A percentile compares a stretch with the other conserved stretches of the same genome.
Conservation (phyloP, 768 basidiomycete species). For the Mycena galopus region DNA sequence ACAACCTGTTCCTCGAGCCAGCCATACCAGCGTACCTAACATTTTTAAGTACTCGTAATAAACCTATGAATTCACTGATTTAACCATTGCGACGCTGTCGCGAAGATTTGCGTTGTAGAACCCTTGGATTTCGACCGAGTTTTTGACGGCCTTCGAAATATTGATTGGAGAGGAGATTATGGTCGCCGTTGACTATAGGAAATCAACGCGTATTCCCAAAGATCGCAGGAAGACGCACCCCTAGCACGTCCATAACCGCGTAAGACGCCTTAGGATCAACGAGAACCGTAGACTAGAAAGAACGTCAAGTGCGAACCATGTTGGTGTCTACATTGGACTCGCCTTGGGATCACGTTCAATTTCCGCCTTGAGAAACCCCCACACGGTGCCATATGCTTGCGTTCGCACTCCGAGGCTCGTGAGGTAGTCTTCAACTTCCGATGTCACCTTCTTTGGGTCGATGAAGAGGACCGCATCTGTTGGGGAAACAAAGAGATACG, state of each 20-base stretch:
- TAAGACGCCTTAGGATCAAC: conserved; percentile 71
- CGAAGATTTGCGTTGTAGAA: conserved; percentile 77
- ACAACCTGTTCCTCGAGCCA: conserved; percentile 37
- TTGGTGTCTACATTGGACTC: not conserved
- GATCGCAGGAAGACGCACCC: conserved; percentile 3
- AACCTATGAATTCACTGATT: not conserved
- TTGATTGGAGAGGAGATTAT: conserved; percentile 63
- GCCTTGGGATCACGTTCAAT: conserved; percentile 68
- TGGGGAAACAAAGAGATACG: conserved; percentile 70
- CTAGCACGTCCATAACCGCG: conserved; percentile 65
- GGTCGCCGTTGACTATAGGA: conserved; percentile 57
- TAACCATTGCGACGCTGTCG: conserved; percentile 73
- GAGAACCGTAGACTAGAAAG: conserved; percentile 55
- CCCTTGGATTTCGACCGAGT: conserved; percentile 71
- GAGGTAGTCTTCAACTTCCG: conserved; percentile 51
- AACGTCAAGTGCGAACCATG: not conserved
- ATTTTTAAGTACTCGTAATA: not conserved
- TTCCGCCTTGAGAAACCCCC: conserved; percentile 59
- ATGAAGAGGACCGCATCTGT: conserved; percentile 65
- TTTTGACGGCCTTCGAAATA: conserved; percentile 70
- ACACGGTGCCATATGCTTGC: conserved; percentile 65
- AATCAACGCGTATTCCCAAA: conserved; percentile 20
- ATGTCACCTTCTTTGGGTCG: conserved; percentile 60
- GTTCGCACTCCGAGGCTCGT: conserved; percentile 63
- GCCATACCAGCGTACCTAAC: conserved; percentile 51